A percentile compares a stretch with the other conserved stretches of the same genome.
These are phyloP conservation scores for Kodamaea alishanica DNA, from an alignment of 1,139 yeast species.

Conservation along the genomic window DNA sequence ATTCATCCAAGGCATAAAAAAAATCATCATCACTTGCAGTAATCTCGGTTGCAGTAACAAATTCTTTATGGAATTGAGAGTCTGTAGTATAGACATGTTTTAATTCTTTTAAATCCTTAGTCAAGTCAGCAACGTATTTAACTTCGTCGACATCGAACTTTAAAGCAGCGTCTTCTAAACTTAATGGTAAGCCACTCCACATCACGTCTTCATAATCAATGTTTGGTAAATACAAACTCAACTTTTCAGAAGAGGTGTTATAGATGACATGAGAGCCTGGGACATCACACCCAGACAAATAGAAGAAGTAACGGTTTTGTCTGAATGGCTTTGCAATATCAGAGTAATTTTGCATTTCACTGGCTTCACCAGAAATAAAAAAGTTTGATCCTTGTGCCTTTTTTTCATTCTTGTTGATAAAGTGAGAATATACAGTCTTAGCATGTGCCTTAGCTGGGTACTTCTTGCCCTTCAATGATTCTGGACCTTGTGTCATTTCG, in stretches of 20 bases:
- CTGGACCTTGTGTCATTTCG: conserved; percentile 12
- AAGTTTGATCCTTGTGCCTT: conserved; percentile 27
- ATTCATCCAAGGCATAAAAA: conserved; percentile 78
- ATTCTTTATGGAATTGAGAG: conserved; percentile 35
- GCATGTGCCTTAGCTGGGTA: conserved; percentile 81
- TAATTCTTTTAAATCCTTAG: conserved; percentile 24
- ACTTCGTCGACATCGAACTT: conserved; percentile 82
- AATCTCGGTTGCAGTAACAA: conserved; percentile 24
- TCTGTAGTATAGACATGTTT: conserved; percentile 40
- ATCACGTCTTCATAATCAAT: conserved; percentile 85
- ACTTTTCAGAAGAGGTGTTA: conserved; percentile 48
- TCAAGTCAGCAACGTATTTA: conserved; percentile 51
- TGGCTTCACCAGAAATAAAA: conserved; percentile 66
- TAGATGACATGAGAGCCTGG: conserved; percentile 75
- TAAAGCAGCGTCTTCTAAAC: conserved; percentile 58
- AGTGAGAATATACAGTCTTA: conserved; percentile 44
- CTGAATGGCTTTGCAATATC: conserved; percentile 79
- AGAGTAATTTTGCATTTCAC: conserved; percentile 66
- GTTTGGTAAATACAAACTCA: conserved; percentile 75
- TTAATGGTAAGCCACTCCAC: conserved; percentile 92
- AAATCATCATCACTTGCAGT: conserved; percentile 45
- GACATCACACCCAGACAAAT: conserved; percentile 78
- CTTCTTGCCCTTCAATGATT: conserved; percentile 25
- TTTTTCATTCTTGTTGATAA: conserved; percentile 22
- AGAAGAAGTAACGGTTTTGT: conserved; percentile 87